phyloP scores from a whole-genome alignment of 345 rosid genomes.

The Sisymbrium irio region DNA sequence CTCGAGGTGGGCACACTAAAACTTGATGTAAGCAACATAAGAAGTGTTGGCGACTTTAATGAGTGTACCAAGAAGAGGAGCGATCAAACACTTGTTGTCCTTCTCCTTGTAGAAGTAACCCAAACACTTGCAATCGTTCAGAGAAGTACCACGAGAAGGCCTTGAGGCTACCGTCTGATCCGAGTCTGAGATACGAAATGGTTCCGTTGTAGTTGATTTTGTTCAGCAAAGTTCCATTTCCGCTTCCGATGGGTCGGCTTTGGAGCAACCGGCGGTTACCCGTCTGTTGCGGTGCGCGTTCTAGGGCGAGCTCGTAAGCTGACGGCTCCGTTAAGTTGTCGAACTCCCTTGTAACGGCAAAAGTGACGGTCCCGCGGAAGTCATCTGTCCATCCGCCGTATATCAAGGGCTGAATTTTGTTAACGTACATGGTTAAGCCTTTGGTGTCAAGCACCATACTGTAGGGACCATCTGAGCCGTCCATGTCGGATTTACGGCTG shows the following conservation, averaged over 20 bases:
- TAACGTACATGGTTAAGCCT: constrained; percentile 39
- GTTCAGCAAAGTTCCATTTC: background rate
- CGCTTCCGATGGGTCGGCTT: constrained; percentile 21
- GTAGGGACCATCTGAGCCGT: constrained; percentile 47
- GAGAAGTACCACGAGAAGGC: constrained; percentile 44
- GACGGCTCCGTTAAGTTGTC: constrained; percentile 24
- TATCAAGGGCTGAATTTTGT: constrained; percentile 35
- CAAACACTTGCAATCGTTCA: constrained; percentile 47
- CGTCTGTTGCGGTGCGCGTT: constrained; percentile 30
- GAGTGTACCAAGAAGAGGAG: constrained; percentile 30
- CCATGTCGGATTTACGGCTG: constrained; percentile 45
- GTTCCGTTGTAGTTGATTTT: constrained; percentile 53
- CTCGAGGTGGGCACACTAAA: background rate
- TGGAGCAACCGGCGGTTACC: constrained; percentile 33
- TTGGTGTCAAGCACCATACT: constrained; percentile 51
- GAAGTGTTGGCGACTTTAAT: constrained; percentile 29
- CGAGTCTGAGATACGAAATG: constrained; percentile 43
- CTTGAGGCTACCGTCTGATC: constrained; percentile 52
- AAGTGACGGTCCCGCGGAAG: constrained; percentile 32
- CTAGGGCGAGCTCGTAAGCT: constrained; percentile 24
- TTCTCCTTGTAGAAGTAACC: constrained; percentile 55
- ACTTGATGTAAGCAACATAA: constrained; percentile 33
- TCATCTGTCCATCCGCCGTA: constrained; percentile 28
- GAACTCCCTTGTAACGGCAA: constrained; percentile 4
- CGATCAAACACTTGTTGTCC: constrained; percentile 44